Base-by-base conservation (phyloP, 2,329 filamentous ascomycete species). In the Sporothrix mexicana region DNA sequence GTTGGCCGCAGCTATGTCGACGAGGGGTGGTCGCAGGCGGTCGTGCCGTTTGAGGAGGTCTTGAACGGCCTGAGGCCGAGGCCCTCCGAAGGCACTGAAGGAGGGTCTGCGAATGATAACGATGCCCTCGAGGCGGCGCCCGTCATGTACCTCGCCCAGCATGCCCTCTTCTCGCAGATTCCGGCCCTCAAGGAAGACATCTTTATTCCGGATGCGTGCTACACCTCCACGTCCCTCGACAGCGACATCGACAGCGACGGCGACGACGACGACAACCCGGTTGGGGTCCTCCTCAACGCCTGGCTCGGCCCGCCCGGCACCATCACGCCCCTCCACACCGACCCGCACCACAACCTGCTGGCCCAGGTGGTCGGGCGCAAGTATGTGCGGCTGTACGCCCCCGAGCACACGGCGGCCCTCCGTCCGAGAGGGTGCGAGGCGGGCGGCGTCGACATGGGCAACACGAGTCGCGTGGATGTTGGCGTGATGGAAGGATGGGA, bases 291-390 rank as follows among this genome's bases (percentile, higher is more conserved):
- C 25, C 13, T 57, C 45, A 55, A 72, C 81, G 94, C 93, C 8
- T 99, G 96, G 96, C 92, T 98, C 75, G 96, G 96, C 0, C 96
- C 96, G 0, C 85, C 90, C 0, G 91, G 90, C 68, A 98, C 96
- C 0, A 95, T 97, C 75, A 97, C 94, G 0, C 96, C 96, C 1
- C 85, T 98, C 0, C 96, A 99, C 80, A 97, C 94, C 1, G 96
- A 98, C 78, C 93, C 93, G 1, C 97, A 98, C 80, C 93, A 98
- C 79, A 98, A 98, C 79, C 88, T 98, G 66, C 88, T 98, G 4
- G 91, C 91, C 30, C 96, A 98, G 80, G 92, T 97, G 0, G 93
- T 97, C 0, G 96, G 96, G 0, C 86, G 88, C 73, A 99, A 99
- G 81, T 98, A 98, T 80, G 84, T 98, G n/a, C 88, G 96, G 0